Conservation (phyloP, 208 protist species). For the Trypanosoma cruzi region DNA sequence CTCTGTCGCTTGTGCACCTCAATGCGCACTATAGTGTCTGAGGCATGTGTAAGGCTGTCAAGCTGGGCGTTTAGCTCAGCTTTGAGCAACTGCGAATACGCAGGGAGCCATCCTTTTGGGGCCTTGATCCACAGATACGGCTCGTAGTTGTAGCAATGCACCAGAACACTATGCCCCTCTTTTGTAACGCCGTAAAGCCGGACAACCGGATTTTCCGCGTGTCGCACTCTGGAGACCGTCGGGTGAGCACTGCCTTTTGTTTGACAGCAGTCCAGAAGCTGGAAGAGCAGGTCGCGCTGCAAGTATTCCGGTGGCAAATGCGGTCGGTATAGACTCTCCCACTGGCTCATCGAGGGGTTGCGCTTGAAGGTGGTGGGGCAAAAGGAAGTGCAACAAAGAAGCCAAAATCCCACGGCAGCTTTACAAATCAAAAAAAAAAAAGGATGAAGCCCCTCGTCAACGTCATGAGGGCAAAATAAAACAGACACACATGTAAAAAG, state of each 20-base stretch:
- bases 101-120: slow-evolving; percentile 74
- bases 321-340: slow-evolving; percentile 38
- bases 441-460: not conserved
- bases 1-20: slow-evolving; percentile 75
- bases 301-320: slow-evolving; percentile 44
- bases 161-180: slow-evolving; percentile 91
- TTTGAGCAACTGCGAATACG: slow-evolving; percentile 70
- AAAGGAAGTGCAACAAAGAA: not conserved
- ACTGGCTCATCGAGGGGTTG: slow-evolving; percentile 29
- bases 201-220: slow-evolving; percentile 86
- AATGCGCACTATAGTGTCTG: slow-evolving; percentile 79
- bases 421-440: not conserved
- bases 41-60: slow-evolving; percentile 52
- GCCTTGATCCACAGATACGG: slow-evolving; percentile 96
- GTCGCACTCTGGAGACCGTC: slow-evolving; percentile 64
- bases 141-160: slow-evolving; percentile 96
- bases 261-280: slow-evolving; percentile 88
- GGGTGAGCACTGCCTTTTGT: slow-evolving; percentile 71
- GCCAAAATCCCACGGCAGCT: not conserved
- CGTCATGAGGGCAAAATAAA: not conserved
- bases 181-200: slow-evolving; percentile 94
- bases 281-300: slow-evolving; percentile 69
- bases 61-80: slow-evolving; percentile 79
- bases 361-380: not conserved
- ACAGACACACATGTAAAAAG: not conserved